A percentile compares a stretch with the other conserved stretches of the same genome.
Conservation (phyloP, 768 basidiomycete species). For the Amanita fuliginea region DNA sequence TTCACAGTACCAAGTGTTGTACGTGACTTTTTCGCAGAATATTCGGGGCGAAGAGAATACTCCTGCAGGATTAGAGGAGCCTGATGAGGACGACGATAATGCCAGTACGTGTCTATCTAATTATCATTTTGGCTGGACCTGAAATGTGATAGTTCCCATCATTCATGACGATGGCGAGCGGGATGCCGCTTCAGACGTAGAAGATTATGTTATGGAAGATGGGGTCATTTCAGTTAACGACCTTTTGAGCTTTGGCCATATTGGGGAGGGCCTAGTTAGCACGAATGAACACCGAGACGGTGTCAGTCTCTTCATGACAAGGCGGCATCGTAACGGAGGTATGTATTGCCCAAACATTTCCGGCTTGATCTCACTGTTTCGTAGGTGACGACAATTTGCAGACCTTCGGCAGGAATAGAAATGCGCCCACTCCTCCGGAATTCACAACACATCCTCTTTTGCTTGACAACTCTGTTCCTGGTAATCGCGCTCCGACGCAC, state of each 20-base stretch:
- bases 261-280: slow-evolving; percentile 41
- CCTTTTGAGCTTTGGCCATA: slow-evolving; percentile 29
- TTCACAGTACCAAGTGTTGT: neutral
- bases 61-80: slow-evolving; percentile 31
- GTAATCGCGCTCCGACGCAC: slow-evolving; percentile 28
- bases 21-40: slow-evolving; percentile 24
- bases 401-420: slow-evolving; percentile 55
- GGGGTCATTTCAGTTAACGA: slow-evolving; percentile 31
- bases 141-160: slow-evolving; percentile 35
- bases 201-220: slow-evolving; percentile 39
- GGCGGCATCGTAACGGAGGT: slow-evolving; percentile 44
- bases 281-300: slow-evolving; percentile 30
- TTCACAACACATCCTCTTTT: slow-evolving; percentile 77
- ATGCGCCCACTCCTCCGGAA: slow-evolving; percentile 44
- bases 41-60: slow-evolving; percentile 37
- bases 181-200: slow-evolving; percentile 54
- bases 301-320: slow-evolving; percentile 37
- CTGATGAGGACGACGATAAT: slow-evolving; percentile 52
- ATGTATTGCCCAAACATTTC: slow-evolving; percentile 10
- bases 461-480: slow-evolving; percentile 44
- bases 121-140: neutral
- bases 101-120: slow-evolving; percentile 29
- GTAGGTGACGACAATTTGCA: slow-evolving; percentile 43
- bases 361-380: slow-evolving; percentile 5
- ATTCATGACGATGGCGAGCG: slow-evolving; percentile 54